phyloP scores from a whole-genome alignment of 306 rosid genomes.

The Pterocarpus macrocarpus region DNA sequence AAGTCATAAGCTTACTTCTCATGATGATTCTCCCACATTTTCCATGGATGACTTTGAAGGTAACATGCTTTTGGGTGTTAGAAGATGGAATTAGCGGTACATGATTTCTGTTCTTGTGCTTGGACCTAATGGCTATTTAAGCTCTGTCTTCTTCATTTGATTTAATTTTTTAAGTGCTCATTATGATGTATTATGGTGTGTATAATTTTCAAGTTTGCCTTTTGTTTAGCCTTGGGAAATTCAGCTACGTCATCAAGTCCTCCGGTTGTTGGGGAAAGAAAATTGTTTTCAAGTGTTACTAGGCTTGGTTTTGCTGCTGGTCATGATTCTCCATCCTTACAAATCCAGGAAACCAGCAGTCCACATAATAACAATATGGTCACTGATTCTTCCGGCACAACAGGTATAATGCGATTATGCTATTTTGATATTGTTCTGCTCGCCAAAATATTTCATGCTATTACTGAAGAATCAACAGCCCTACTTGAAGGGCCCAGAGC shows the following conservation, averaged over 20 bases:
- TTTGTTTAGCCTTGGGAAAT: slow-evolving; percentile 80
- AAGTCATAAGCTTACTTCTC: slow-evolving; percentile 49
- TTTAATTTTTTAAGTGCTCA: not conserved
- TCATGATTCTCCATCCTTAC: slow-evolving; percentile 90
- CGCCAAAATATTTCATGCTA: not conserved
- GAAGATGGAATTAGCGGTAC: slow-evolving; percentile 32
- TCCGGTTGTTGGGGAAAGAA: slow-evolving; percentile 77
- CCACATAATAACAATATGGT: slow-evolving; percentile 35
- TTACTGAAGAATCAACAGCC: slow-evolving; percentile 8
- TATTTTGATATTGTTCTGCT: slow-evolving; percentile 27
- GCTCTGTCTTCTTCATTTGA: not conserved
- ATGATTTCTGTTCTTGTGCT: slow-evolving; percentile 18
- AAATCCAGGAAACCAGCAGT: slow-evolving; percentile 66
- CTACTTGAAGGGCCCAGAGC: slow-evolving; percentile 12
- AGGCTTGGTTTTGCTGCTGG: slow-evolving; percentile 93
- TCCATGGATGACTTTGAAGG: slow-evolving; percentile 98
- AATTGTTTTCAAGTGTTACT: slow-evolving; percentile 84
- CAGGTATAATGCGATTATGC: slow-evolving; percentile 56
- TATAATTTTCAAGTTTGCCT: slow-evolving; percentile 28
- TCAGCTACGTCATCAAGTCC: slow-evolving; percentile 74
- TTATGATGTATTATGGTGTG: not conserved
- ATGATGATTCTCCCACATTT: slow-evolving; percentile 66
- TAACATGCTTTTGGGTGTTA: slow-evolving; percentile 48
- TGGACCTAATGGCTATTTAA: slow-evolving; percentile 27
- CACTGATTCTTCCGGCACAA: slow-evolving; percentile 52